Evolutionary conservation across 2,329 filamentous ascomycete genomes (phyloP).

Genomic region (Claviceps sorghi): DNA sequence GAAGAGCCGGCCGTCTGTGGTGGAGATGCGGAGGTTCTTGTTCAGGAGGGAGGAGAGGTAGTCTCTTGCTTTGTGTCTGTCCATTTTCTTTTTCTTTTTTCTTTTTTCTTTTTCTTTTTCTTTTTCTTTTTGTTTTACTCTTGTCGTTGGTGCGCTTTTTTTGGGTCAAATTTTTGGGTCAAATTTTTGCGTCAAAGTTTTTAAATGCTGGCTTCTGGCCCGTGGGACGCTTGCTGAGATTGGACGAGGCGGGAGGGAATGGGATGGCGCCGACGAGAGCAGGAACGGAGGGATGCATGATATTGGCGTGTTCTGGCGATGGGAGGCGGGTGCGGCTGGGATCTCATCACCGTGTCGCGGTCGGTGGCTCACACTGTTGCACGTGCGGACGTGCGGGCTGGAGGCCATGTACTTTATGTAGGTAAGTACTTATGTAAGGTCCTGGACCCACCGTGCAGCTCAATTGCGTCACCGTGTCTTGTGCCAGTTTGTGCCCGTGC

Average conservation of each 20-base stretch:
- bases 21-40: slow-evolving; percentile 64
- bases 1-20: slow-evolving; percentile 76
- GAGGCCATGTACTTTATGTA: too few species aligned
- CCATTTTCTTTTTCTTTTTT: slow-evolving; percentile 19
- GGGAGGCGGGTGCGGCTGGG: too few species aligned
- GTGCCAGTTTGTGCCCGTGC: too few species aligned
- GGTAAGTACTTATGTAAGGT: too few species aligned
- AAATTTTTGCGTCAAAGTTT: too few species aligned
- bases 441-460: neutral
- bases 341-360: too few species aligned
- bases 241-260: neutral
- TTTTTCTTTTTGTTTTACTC: neutral
- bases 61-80: slow-evolving; percentile 35
- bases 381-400: too few species aligned
- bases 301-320: too few species aligned
- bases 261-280: neutral
- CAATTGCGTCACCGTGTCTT: slow-evolving; percentile 1
- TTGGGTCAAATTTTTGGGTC: too few species aligned
- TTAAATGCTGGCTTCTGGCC: neutral
- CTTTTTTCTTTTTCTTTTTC: neutral
- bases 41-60: slow-evolving; percentile 57
- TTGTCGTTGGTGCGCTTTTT: too few species aligned
- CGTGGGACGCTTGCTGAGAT: neutral
- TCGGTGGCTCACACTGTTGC: too few species aligned
- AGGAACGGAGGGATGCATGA: too few species aligned